These are phyloP conservation scores for Trichothecium sympodiale DNA, from an alignment of 2,329 filamentous ascomycete species.

Conservation along the genomic window DNA sequence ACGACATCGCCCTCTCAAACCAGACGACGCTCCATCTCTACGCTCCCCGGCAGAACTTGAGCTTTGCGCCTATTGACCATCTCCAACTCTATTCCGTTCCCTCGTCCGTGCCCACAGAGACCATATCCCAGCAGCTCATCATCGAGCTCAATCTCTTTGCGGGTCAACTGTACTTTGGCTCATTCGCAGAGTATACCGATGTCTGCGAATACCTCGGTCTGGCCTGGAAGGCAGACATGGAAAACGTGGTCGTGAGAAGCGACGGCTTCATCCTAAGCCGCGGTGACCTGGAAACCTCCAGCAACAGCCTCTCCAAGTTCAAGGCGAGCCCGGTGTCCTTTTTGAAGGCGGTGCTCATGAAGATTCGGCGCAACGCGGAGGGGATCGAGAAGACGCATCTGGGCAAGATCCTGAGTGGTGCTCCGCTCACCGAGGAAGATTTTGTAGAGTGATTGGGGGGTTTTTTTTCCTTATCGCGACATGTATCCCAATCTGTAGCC, in stretches of 20 bases:
- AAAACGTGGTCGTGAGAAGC: constrained; percentile 9
- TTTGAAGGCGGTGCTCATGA: constrained; percentile 17
- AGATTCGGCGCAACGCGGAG: constrained; percentile 19
- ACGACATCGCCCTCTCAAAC: constrained; percentile 20
- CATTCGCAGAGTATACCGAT: constrained; percentile 39
- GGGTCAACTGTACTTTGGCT: constrained; percentile 52
- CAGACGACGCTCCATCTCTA: constrained; percentile 39
- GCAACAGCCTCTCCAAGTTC: background rate
- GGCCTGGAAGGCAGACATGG: constrained; percentile 14
- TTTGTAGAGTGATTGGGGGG: background rate
- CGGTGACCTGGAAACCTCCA: rapidly evolving
- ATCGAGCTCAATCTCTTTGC: constrained; percentile 54
- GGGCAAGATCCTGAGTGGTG: constrained; percentile 8
- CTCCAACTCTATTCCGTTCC: constrained; percentile 11
- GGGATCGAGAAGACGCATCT: constrained; percentile 25
- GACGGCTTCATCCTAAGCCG: constrained; percentile 22
- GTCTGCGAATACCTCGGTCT: constrained; percentile 43
- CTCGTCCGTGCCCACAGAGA: background rate
- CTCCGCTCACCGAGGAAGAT: background rate
- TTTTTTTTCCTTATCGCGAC: too few species aligned
- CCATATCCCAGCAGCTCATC: constrained; percentile 14
- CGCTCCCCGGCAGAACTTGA: constrained; percentile 29
- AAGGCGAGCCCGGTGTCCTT: constrained; percentile 15
- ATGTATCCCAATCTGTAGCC: too few species aligned
- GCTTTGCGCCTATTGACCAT: constrained; percentile 7